These are phyloP conservation scores for Poterioochromonas sp. DNA, from an alignment of 352 stramenopile genomes.

Conservation along the genomic window DNA sequence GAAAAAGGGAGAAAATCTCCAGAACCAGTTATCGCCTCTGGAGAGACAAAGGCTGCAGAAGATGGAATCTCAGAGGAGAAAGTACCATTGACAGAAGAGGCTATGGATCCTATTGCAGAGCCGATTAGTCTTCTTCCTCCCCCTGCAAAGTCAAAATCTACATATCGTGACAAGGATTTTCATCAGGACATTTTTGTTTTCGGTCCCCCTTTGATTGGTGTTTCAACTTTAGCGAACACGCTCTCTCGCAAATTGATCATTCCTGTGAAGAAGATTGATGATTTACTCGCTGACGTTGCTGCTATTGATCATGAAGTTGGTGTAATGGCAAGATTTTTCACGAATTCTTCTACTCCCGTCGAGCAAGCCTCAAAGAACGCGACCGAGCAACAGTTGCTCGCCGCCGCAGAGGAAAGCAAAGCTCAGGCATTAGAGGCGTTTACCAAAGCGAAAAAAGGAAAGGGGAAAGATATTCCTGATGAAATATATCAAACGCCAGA, in stretches of 20 bases:
- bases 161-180: constrained; percentile 38
- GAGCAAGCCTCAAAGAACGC: constrained; percentile 29
- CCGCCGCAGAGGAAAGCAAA: constrained; percentile 31
- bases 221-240: constrained; percentile 61
- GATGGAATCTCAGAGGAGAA: not conserved
- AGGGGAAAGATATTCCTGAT: constrained; percentile 28
- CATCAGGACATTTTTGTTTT: constrained; percentile 67
- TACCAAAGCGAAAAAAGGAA: constrained; percentile 34
- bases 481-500: not conserved
- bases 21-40: not conserved
- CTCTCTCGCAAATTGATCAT: constrained; percentile 57
- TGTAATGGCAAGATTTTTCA: constrained; percentile 31
- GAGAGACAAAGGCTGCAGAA: not conserved
- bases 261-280: constrained; percentile 60
- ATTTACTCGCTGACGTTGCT: constrained; percentile 51
- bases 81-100: not conserved
- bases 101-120: not conserved
- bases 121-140: not conserved
- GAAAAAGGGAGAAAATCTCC: not conserved
- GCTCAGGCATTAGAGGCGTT: constrained; percentile 38
- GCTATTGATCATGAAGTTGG: not conserved
- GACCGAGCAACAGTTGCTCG: constrained; percentile 38
- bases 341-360: constrained; percentile 16
- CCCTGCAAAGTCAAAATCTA: constrained; percentile 29
- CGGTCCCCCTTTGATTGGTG: constrained; percentile 61